Percentiles rank a stretch among this genome's conserved stretches.
These are phyloP conservation scores for Escovopsis sp. DNA, from an alignment of 2,329 filamentous ascomycete genomes.

Conservation along the genomic window DNA sequence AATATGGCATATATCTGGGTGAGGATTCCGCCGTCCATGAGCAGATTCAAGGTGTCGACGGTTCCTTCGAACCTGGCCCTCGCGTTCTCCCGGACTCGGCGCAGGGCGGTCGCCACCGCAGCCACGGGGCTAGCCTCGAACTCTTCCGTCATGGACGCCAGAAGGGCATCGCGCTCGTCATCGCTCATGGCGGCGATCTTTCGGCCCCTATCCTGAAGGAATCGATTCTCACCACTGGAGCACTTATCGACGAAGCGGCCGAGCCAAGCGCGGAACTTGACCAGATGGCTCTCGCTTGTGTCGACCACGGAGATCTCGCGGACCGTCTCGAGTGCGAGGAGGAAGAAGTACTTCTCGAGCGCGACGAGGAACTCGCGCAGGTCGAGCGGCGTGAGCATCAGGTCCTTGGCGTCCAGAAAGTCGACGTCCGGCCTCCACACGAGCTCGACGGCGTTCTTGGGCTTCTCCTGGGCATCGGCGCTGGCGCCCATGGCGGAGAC, in stretches of 20 bases:
- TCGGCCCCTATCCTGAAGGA: neutral
- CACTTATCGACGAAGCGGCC: slow-evolving; percentile 21
- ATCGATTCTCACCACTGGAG: slow-evolving; percentile 7
- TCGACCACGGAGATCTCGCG: neutral
- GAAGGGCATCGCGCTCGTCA: neutral
- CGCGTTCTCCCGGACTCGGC: neutral
- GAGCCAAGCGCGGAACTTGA: slow-evolving; percentile 19
- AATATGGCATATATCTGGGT: slow-evolving; percentile 2
- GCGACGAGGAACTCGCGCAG: neutral
- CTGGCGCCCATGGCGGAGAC: slow-evolving; percentile 12
- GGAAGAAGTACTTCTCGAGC: neutral
- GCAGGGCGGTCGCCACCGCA: neutral
- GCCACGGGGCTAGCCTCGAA: neutral
- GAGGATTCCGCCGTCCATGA: slow-evolving; percentile 5
- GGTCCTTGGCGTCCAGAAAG: neutral
- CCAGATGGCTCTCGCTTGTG: slow-evolving; percentile 9
- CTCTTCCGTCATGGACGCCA: neutral
- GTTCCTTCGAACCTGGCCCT: neutral
- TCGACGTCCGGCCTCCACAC: slow-evolving; percentile 1
- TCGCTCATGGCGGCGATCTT: neutral
- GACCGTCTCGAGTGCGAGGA: neutral
- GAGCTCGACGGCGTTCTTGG: neutral
- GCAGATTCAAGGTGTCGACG: slow-evolving; percentile 3
- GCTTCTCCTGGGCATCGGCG: neutral
- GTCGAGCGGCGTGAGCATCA: neutral